Base-by-base conservation (phyloP, 805 yeast genomes). In the Komagataella kurtzmanii region DNA sequence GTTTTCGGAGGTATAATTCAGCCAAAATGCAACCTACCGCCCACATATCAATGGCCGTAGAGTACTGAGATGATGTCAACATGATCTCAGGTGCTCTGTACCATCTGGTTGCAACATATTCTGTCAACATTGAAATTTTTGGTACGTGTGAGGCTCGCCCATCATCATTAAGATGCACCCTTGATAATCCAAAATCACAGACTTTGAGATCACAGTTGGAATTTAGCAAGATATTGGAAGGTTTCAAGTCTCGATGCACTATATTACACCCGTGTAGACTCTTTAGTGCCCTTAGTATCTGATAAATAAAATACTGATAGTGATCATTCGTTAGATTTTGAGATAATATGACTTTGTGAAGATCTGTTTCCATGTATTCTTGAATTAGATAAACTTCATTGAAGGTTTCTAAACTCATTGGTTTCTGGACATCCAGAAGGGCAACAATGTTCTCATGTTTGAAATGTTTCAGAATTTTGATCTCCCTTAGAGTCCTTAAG, bases 51-150 rank as follows among this genome's bases (percentile, higher is more conserved):
- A 85, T 82, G 0, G 89, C 87, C 7, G 83, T 79, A 2, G 90
- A 77, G 57, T 85, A 85, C 58, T 81, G 82, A 45, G 85, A 81
- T 54, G 77, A 74, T 1, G 87, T 79, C 24, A 85, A 66, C 91
- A 85, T 85, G 53, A 85, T 83, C 63, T 85, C 93, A 0, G 91
- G 91, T 0, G 91, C 91, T 51, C 93, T 68, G 62, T 85, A 85
- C 91, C 91, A 85, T 58, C 93, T 70, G 7, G 93, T 85, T 2
- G 91, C 91, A 3, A 85, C 93, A 57, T 85, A 85, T 61, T 85
- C 91, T 0, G 91, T 85, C 69, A 85, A 70, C 56, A 76, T 75
- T 0, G 83, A 63, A 23, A 69, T 63, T 17, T 58, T 54, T 12
- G 52, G 49, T 7, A 19, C 47, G 14, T 45, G 21, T 17, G 30